Evolutionary conservation across 305 asterid species (phyloP), one percentile per base, ranked within the genome.

Genomic region (Plantago lanceolata): DNA sequence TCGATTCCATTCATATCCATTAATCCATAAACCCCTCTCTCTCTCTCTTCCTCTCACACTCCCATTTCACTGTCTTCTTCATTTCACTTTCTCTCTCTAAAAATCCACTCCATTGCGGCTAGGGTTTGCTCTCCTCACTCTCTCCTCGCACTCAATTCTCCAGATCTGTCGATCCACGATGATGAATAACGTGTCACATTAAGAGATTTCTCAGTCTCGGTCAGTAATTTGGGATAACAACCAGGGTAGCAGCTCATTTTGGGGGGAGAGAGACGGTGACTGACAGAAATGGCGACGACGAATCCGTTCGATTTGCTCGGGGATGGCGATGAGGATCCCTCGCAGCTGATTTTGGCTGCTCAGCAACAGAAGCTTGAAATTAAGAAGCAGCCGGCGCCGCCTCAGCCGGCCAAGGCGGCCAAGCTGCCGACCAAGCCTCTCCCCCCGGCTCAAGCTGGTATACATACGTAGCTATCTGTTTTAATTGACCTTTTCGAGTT

Each of bases 291-390:
- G 97, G 88, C 96, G 77, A 81, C 94, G 12, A 3, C 70, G 64
- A 90, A 90, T 70, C 97, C 96, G 0, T 90, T 90, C 67, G 97
- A 86, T 81, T 82, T 90, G 83, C 78, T 90, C 57, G 95, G 83
- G 14, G 62, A 57, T 33, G 62, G 33, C 3, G 62, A 57, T 2
- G 62, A 37, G 9, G 62, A 57, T 43, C 62, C 62, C n/a, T 37
- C 62, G 3, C 20, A 26, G 48, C 62, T 57, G 17, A 43, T 43
- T 17, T 17, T 33, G 31, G 62, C 62, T 57, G 47, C 8, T 72
- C 85, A 75, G 61, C 73, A 71, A 80, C 82, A 55, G 65, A 84
- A 81, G 81, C 53, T 61, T 65, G 86, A 74, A 71, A 64, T 76
- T 43, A 84, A 80, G 87, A 73, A 68, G 56, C 40, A 51, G 60